Conservation (phyloP, 805 yeast genomes). For the Suhomyces sp. region DNA sequence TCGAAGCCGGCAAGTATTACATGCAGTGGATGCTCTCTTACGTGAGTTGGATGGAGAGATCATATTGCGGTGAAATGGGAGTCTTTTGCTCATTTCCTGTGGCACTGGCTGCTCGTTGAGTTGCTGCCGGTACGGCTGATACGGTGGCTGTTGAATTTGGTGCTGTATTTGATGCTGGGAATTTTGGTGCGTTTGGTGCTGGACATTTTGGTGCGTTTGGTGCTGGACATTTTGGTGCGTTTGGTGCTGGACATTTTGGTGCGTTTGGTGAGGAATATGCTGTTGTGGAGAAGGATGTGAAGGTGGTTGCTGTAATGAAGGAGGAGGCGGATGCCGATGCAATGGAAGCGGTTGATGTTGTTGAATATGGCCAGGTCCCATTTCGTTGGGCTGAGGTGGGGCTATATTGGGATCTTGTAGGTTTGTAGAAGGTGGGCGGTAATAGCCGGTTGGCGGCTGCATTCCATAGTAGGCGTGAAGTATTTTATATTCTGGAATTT, state of each 20-base stretch:
- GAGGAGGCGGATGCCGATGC: neutral
- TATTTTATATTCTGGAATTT: neutral
- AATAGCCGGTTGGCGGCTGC: neutral
- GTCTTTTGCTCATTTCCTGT: neutral
- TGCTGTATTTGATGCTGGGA: neutral
- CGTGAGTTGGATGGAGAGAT: conserved; percentile 8
- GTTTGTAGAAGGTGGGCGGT: neutral
- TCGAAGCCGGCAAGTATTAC: conserved; percentile 35
- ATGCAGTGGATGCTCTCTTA: conserved; percentile 36
- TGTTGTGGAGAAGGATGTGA: neutral
- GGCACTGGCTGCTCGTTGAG: neutral
- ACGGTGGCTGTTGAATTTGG: neutral
- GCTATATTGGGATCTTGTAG: neutral
- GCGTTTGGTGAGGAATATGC: neutral
- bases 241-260: neutral
- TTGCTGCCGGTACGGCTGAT: neutral
- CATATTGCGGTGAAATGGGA: neutral
- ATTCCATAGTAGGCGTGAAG: neutral
- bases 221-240: too few species aligned
- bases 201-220: too few species aligned
- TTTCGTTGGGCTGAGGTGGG: neutral
- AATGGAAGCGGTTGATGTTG: neutral
- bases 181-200: neutral
- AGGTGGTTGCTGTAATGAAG: neutral
- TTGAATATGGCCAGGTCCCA: neutral